Percentiles rank a stretch among this genome's conserved stretches.
phyloP scores from a whole-genome alignment of 371 early-diverging fungal genomes.

The Zancudomyces culisetae region DNA sequence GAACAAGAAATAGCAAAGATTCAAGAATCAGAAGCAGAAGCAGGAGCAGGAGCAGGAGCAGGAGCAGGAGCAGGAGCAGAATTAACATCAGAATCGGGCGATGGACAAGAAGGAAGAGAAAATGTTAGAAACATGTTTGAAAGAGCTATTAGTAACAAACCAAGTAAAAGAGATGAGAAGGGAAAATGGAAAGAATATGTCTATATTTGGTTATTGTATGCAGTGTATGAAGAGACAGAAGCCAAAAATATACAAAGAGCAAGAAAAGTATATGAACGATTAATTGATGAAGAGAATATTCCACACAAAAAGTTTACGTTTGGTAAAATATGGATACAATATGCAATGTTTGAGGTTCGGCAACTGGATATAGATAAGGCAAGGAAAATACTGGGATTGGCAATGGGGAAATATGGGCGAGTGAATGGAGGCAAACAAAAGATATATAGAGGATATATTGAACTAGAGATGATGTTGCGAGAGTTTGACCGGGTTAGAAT shows the following conservation, averaged over 20 bases:
- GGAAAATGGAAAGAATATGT: slow-evolving; percentile 90
- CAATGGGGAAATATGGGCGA: slow-evolving; percentile 67
- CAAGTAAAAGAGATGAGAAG: slow-evolving; percentile 63
- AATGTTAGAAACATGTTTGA: too few species aligned
- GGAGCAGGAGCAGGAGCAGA: too few species aligned
- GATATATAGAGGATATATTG: slow-evolving; percentile 89
- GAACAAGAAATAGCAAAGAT: slow-evolving; percentile 65
- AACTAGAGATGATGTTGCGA: slow-evolving; percentile 74
- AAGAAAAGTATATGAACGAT: slow-evolving; percentile 64
- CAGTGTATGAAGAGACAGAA: slow-evolving; percentile 81
- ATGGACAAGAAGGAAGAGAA: too few species aligned
- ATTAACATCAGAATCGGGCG: too few species aligned
- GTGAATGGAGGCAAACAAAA: too few species aligned
- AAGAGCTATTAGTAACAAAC: slow-evolving; percentile 79
- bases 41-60: too few species aligned
- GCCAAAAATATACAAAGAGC: slow-evolving; percentile 64
- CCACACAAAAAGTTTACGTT: slow-evolving; percentile 90
- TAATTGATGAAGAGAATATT: slow-evolving; percentile 62
- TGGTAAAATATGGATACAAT: slow-evolving; percentile 87
- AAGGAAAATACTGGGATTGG: slow-evolving; percentile 66
- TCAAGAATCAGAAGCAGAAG: slow-evolving; percentile 62
- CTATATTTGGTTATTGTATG: slow-evolving; percentile 95
- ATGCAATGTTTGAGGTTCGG: slow-evolving; percentile 80
- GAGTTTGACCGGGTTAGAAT: slow-evolving; percentile 87
- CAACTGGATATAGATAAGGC: slow-evolving; percentile 49